Evolutionary conservation across 2,329 filamentous ascomycete genomes (phyloP).

Genomic region (Ceratocystis huliohia): DNA sequence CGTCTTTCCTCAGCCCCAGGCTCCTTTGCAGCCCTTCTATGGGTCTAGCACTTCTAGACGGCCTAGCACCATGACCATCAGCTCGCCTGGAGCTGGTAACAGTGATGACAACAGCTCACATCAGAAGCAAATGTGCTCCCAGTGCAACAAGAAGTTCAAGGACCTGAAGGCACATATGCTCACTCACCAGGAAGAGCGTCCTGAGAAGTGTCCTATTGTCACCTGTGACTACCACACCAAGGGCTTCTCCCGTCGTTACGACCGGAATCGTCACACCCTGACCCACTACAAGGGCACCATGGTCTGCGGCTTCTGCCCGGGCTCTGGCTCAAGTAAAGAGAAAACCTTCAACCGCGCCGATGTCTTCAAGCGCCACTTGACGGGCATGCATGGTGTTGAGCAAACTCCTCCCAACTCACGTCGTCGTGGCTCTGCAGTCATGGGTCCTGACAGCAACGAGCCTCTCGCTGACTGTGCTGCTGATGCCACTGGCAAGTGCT

Average conservation of each 20-base stretch:
- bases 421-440: constrained; percentile 44
- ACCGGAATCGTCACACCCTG: constrained; percentile 87
- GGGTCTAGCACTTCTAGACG: constrained; percentile 34
- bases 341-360: constrained; percentile 95
- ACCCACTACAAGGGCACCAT: constrained; percentile 97
- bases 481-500: constrained; percentile 85
- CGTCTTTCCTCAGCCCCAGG: background rate
- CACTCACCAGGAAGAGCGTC: constrained; percentile 79
- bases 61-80: constrained; percentile 27
- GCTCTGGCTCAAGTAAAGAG: constrained; percentile 74
- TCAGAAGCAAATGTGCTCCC: constrained; percentile 48
- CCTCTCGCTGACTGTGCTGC: constrained; percentile 58
- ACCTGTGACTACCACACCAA: constrained; percentile 88
- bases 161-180: constrained; percentile 90
- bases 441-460: constrained; percentile 32
- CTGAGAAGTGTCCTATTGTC: constrained; percentile 86
- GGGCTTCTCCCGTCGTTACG: constrained; percentile 88
- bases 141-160: constrained; percentile 78
- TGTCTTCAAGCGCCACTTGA: constrained; percentile 89
- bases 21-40: constrained; percentile 5
- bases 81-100: constrained; percentile 35
- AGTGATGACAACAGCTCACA: constrained; percentile 54
- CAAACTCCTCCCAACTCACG: constrained; percentile 86
- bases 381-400: constrained; percentile 81
- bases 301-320: constrained; percentile 90